Evolutionary conservation across 2,329 filamentous ascomycete species (phyloP), one percentile per base, ranked within the genome.

Genomic region (Hypoxylon sp.): DNA sequence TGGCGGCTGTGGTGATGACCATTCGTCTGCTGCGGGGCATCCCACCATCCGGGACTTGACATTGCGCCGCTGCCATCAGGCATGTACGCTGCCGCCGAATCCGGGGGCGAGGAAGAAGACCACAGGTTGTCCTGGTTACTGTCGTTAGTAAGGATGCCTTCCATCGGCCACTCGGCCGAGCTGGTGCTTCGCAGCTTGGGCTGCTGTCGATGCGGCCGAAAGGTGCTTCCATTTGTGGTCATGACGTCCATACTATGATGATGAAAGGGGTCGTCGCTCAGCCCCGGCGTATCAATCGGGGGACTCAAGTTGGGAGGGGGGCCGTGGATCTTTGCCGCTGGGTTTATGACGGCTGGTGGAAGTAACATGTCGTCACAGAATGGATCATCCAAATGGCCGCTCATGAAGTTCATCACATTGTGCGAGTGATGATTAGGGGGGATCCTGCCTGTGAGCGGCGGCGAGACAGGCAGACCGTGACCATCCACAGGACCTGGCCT

Each of bases 121-220:
- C 70, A 64, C 54, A 48, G 3, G 45, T 54, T 50, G 3, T 69
- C 64, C 16, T 26, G 9, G 53, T 59, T 66, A n/a, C 60, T 60
- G 9, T 63, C 62, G 24, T 73, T 71, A 1, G 70, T 71, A 2
- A 77, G 68, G 7, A 76, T 63, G 4, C 73, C 75, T 36, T 75
- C 73, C 58, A 71, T 70, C 3, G 75, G 75, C 75, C 75, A 77
- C 64, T 77, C 72, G 3, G 74, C 76, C 9, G 74, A 74, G 61
- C 72, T 74, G 3, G 72, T 70, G 53, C 68, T 72, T 2, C 70
- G 64, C 2, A 69, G 65, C 45, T 72, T 69, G 16, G 59, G 44
- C n/a, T 58, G 57, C 6, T 32, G 51, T 1, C 55, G 58, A 3
- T 49, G 45, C 16, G 61, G 61, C 44, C 24, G 64, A 28, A 64